A percentile compares a stretch with the other conserved stretches of the same genome.
These are phyloP conservation scores for Phytophthora pini DNA, from an alignment of 352 stramenopile species.

Conservation along the genomic window DNA sequence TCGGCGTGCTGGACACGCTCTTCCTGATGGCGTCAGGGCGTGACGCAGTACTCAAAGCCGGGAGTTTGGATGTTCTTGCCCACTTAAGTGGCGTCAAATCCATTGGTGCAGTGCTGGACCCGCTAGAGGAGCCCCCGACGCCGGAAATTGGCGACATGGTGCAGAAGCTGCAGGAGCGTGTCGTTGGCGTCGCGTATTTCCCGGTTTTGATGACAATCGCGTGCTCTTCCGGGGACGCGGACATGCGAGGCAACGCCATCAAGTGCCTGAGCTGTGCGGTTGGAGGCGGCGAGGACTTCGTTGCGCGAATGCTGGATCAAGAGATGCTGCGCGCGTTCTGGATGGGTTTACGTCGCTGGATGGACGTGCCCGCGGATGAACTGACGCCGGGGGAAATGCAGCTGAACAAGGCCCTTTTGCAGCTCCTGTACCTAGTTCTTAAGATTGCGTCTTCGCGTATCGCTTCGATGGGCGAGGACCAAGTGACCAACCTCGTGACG, in stretches of 20 bases:
- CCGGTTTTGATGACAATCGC: conserved; percentile 67
- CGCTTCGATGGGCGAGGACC: conserved; percentile 54
- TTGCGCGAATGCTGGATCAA: conserved; percentile 73
- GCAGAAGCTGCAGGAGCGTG: conserved; percentile 64
- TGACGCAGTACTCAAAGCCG: conserved; percentile 51
- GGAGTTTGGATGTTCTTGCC: conserved; percentile 64
- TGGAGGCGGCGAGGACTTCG: conserved; percentile 58
- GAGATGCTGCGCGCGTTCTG: conserved; percentile 76
- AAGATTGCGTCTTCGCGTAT: conserved; percentile 65
- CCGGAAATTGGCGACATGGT: conserved; percentile 56
- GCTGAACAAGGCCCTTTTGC: conserved; percentile 58
- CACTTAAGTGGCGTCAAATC: conserved; percentile 63
- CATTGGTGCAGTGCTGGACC: conserved; percentile 50
- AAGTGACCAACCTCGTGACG: conserved; percentile 69
- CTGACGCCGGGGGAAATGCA: conserved; percentile 40
- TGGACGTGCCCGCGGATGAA: conserved; percentile 47
- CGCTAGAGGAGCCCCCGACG: conserved; percentile 46
- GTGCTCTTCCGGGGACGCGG: conserved; percentile 50
- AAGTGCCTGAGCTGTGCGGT: conserved; percentile 76
- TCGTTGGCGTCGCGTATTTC: conserved; percentile 69
- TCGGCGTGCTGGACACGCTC: conserved; percentile 72
- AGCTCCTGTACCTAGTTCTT: conserved; percentile 74
- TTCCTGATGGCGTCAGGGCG: conserved; percentile 75
- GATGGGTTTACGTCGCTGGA: conserved; percentile 67
- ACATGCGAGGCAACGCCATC: conserved; percentile 64